A percentile compares a stretch with the other conserved stretches of the same genome.
Conservation (phyloP, 176 grass and related monocot species). For the Musa itinerans region DNA sequence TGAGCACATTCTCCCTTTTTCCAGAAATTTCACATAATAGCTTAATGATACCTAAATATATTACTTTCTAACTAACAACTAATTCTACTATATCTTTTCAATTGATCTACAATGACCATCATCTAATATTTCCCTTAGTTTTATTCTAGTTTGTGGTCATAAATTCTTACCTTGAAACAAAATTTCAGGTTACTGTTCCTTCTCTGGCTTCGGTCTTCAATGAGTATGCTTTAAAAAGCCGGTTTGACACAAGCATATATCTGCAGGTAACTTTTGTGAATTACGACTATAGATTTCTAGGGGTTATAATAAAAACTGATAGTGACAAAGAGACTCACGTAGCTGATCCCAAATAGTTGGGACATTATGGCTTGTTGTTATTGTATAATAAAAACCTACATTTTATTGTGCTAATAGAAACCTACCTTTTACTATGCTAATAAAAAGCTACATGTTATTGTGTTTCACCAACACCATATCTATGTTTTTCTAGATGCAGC, state of each 20-base stretch:
- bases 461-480: too few relatives aligned
- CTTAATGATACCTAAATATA: too few relatives aligned
- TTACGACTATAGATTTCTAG: slow-evolving; percentile 6
- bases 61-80: background rate
- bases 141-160: background rate
- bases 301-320: background rate
- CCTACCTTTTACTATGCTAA: too few relatives aligned
- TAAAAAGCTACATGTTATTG: too few relatives aligned
- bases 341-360: too few relatives aligned
- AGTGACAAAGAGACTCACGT: too few relatives aligned
- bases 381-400: too few relatives aligned
- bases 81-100: background rate
- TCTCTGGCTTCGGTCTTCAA: slow-evolving; percentile 89
- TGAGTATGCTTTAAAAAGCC: slow-evolving; percentile 94
- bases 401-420: too few relatives aligned
- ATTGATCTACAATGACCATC: background rate
- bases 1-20: too few relatives aligned
- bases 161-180: slow-evolving; percentile 16
- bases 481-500: too few relatives aligned
- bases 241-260: slow-evolving; percentile 99
- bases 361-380: too few relatives aligned
- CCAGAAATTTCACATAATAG: too few relatives aligned
- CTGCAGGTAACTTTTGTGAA: slow-evolving; percentile 60
- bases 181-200: slow-evolving; percentile 71
- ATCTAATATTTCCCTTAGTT: background rate